Evolutionary conservation across 78 protist species (phyloP).

Genomic region (Monocercomonoides exilis): DNA sequence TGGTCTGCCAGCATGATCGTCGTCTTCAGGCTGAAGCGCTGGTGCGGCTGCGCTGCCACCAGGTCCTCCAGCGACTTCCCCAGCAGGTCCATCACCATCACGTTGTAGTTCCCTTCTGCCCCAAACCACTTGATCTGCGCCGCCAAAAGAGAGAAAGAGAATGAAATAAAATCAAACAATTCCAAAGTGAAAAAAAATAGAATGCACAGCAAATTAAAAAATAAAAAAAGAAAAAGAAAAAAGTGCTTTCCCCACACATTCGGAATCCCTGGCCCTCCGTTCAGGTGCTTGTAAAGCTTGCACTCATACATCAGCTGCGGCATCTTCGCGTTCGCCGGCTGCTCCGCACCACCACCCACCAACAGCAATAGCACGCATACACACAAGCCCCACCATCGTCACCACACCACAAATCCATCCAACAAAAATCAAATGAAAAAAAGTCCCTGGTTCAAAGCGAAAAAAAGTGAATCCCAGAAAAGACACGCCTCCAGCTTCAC

Average conservation of each 20-base stretch:
- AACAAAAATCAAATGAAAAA: too few relatives aligned
- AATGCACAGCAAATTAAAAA: too few relatives aligned
- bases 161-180: neutral
- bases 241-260: neutral
- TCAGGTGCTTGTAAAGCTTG: neutral
- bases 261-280: neutral
- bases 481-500: neutral
- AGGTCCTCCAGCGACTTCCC: constrained; percentile 94
- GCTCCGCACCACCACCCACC: too few relatives aligned
- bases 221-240: too few relatives aligned
- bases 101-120: constrained; percentile 77
- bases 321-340: neutral
- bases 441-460: neutral
- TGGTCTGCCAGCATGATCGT: constrained; percentile 87
- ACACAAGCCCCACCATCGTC: too few relatives aligned
- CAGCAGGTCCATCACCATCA: constrained; percentile 85
- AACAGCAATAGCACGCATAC: too few relatives aligned
- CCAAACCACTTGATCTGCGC: constrained; percentile 71
- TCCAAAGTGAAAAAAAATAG: too few relatives aligned
- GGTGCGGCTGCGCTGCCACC: neutral
- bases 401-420: too few relatives aligned
- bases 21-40: constrained; percentile 73
- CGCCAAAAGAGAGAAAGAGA: neutral
- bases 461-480: neutral
- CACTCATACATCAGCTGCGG: neutral